phyloP scores from a whole-genome alignment of 768 basidiomycete genomes.

The Kondoa subrosea region DNA sequence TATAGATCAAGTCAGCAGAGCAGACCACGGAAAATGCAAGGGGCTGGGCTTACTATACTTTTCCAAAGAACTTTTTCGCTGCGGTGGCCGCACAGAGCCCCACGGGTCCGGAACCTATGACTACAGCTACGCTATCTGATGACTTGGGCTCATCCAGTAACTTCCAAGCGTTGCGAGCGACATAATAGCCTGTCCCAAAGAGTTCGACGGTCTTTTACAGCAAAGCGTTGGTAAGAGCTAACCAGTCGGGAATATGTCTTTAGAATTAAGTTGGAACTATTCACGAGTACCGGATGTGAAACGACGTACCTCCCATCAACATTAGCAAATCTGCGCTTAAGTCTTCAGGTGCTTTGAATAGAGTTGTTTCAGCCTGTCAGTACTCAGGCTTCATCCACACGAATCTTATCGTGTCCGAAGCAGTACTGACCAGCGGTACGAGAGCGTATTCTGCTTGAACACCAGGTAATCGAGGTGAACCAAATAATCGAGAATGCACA shows the following conservation, averaged over 20 bases:
- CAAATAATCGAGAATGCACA: slow-evolving; percentile 20
- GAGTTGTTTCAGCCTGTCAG: slow-evolving; percentile 26
- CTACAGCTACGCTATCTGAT: slow-evolving; percentile 26
- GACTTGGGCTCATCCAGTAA: slow-evolving; percentile 26
- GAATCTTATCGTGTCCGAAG: too few relatives aligned
- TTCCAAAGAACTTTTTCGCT: slow-evolving; percentile 28
- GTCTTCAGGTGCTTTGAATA: slow-evolving; percentile 23
- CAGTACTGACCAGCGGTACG: slow-evolving; percentile 27
- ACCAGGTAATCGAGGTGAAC: slow-evolving; percentile 25
- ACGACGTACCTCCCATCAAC: slow-evolving; percentile 14
- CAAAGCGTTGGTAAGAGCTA: neutral
- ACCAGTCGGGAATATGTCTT: slow-evolving; percentile 1
- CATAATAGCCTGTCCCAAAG: slow-evolving; percentile 31
- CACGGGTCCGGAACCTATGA: slow-evolving; percentile 34
- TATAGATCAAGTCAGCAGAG: neutral
- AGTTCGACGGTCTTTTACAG: slow-evolving; percentile 31
- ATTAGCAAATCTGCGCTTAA: slow-evolving; percentile 11
- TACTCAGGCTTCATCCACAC: too few relatives aligned
- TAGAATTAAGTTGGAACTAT: too few relatives aligned
- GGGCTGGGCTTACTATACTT: slow-evolving; percentile 24
- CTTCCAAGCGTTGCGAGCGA: slow-evolving; percentile 28
- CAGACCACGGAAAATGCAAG: neutral
- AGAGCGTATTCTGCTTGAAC: slow-evolving; percentile 31
- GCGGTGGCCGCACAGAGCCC: slow-evolving; percentile 32
- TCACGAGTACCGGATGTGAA: too few relatives aligned